phyloP scores from a whole-genome alignment of 352 stramenopile genomes.

The Phytopythium mirpurense region DNA sequence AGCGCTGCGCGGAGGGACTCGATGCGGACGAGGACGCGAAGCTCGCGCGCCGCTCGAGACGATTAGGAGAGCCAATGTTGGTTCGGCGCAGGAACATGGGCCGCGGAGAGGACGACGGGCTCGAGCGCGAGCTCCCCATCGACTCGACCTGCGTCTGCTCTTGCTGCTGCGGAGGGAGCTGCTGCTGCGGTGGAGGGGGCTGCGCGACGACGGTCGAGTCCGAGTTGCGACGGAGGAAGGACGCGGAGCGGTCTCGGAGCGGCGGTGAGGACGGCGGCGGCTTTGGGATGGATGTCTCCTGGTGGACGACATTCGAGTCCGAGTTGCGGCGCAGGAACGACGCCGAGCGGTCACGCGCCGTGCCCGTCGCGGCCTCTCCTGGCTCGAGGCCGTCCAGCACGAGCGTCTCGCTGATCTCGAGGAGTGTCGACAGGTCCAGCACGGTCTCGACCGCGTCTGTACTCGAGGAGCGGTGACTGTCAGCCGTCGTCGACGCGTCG shows the following conservation, averaged over 20 bases:
- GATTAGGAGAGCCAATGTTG: constrained; percentile 24
- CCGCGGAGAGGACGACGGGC: constrained; percentile 8
- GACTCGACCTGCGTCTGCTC: constrained; percentile 28
- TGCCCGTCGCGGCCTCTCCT: not conserved
- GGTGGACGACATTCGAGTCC: constrained; percentile 4
- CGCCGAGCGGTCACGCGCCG: not conserved
- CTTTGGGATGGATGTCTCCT: not conserved
- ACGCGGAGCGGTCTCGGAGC: not conserved
- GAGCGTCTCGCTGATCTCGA: constrained; percentile 5
- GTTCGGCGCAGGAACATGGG: constrained; percentile 37
- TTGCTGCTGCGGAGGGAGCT: not conserved
- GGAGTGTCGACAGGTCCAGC: constrained; percentile 3
- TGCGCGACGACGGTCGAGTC: constrained; percentile 2
- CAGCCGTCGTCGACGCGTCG: not conserved
- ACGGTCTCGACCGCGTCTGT: not conserved
- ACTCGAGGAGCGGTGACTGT: not conserved
- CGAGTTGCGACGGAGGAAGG: not conserved
- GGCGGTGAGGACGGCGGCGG: not conserved
- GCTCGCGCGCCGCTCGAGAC: constrained; percentile 29
- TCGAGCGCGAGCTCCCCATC: constrained; percentile 13
- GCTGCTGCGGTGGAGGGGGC: too few relatives aligned
- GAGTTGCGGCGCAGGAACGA: constrained; percentile 5
- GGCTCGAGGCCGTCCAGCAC: constrained; percentile 1
- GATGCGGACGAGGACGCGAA: constrained; percentile 17
- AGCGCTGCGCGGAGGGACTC: not conserved